Base-by-base conservation (phyloP, 2,329 filamentous ascomycete genomes). In the Penicillium sp. region DNA sequence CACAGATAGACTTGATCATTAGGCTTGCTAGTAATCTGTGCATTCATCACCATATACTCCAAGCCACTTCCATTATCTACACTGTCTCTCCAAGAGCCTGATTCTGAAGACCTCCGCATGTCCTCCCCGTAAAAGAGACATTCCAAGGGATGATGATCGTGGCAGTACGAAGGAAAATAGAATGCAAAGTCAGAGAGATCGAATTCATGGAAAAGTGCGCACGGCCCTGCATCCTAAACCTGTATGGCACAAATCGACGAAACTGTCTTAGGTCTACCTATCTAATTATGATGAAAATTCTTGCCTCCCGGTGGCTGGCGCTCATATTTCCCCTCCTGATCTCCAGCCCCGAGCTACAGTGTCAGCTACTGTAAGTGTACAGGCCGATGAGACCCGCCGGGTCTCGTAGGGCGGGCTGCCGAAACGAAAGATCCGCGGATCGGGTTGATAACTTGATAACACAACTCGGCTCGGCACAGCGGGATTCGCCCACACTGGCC, bases 381-480 rank as follows among this genome's bases (percentile, higher is more conserved):
- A 20, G 20, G 20, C 20, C 20, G 20, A 20, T 20, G 20, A 20
- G 20, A 31, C 43, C 25, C 43, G 17, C 48, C 34, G 48, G 38
- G 31, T 37, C 48, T 49, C 28, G 47, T 17, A 49, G 25, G 47
- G 22, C 47, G 47, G 25, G 49, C 34, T 22, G 49, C 35, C 49
- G 49, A 51, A 39, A 37, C 5, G 3, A 37, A 37, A 39, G 49
- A 51, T 39, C 17, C 34, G 49, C 48, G 49, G 49, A 39, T 48
- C 54, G 42, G 35, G 17, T 47, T 25, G 42, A 28, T 34, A 28
- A 20, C 20, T 20, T 20, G 39, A 49, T 47, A 55, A 55, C 34
- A 55, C 14, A 22, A 49, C 37, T 54, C 60, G 78, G 51, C 38
- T 54, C 38, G 51, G 51, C 38, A 42, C 22, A 14, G 20, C 51